These are phyloP conservation scores for Magnaporthiopsis rhizophila DNA, from an alignment of 2,329 filamentous ascomycete species.

Conservation along the genomic window DNA sequence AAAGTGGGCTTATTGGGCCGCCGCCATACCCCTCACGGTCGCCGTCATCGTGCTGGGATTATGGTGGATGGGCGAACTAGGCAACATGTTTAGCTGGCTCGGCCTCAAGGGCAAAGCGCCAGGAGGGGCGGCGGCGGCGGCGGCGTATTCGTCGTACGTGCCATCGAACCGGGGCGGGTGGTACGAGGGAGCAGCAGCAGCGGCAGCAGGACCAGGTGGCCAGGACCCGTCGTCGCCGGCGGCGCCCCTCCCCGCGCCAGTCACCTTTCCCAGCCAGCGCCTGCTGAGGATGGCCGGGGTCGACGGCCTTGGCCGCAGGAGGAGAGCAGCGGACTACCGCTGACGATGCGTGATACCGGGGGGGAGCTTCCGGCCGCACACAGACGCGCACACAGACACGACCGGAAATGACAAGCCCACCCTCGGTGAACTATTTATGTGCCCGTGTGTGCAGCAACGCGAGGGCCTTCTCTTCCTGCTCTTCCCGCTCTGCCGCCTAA, in stretches of 20 bases:
- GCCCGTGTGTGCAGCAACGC: no score
- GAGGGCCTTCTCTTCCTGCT: no score
- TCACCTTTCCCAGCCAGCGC: not conserved
- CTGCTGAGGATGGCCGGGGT: not conserved
- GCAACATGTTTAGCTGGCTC: slow-evolving; percentile 15
- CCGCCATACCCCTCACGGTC: slow-evolving; percentile 37
- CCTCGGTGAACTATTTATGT: not conserved
- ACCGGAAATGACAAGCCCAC: not conserved
- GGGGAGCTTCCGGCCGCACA: no score
- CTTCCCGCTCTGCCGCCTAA: not conserved
- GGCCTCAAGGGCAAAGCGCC: not conserved
- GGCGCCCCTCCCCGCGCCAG: not conserved
- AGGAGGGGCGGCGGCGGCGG: not conserved
- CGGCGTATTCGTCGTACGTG: not conserved
- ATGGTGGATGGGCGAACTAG: slow-evolving; percentile 35
- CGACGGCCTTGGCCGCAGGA: not conserved
- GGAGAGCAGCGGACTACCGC: not conserved
- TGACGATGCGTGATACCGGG: not conserved
- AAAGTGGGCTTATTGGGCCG: slow-evolving; percentile 42
- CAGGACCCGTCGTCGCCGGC: not conserved
- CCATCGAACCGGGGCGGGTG: not conserved
- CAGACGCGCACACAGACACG: no score
- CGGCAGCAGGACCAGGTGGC: no score
- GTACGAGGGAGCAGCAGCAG: not conserved
- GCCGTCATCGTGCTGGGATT: slow-evolving; percentile 31